Conservation (phyloP, 2,329 filamentous ascomycete species). For the Talaromyces sp. region DNA sequence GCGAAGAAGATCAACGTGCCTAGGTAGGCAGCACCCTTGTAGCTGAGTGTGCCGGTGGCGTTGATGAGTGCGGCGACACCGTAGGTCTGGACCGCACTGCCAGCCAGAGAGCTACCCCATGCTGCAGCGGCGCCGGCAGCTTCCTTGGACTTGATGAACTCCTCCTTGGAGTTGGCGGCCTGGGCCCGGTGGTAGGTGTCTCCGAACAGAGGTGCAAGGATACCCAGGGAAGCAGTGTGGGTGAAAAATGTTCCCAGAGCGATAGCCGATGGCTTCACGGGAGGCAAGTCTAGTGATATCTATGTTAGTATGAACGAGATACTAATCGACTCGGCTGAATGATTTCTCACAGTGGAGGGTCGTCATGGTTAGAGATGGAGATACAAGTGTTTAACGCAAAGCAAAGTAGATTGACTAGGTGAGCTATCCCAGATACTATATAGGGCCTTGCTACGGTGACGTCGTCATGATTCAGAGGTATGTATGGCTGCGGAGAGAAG, state of each 20-base stretch:
- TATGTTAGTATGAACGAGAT: neutral
- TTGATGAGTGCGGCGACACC: constrained; percentile 90
- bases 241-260: constrained; percentile 95
- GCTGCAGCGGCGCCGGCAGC: constrained; percentile 82
- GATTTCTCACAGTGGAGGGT: constrained; percentile 60
- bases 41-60: constrained; percentile 89
- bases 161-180: constrained; percentile 89
- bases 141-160: constrained; percentile 93
- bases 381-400: neutral
- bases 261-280: constrained; percentile 97
- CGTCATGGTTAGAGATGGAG: constrained; percentile 53
- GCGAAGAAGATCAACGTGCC: constrained; percentile 90
- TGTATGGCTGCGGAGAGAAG: constrained; percentile 2
- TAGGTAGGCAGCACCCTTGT: constrained; percentile 96
- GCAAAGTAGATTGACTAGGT: neutral
- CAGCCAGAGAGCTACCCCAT: constrained; percentile 87
- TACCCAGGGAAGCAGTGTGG: constrained; percentile 84
- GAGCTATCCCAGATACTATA: neutral
- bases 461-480: constrained; percentile 33
- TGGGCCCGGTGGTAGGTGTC: constrained; percentile 93
- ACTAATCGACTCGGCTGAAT: neutral
- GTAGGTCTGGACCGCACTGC: constrained; percentile 86
- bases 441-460: constrained; percentile 23
- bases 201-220: constrained; percentile 88
- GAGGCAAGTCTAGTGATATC: constrained; percentile 61